Percentiles rank a stretch among this genome's conserved stretches.
Conservation (phyloP, 352 stramenopile genomes). For the Phytophthora agathidicida region DNA sequence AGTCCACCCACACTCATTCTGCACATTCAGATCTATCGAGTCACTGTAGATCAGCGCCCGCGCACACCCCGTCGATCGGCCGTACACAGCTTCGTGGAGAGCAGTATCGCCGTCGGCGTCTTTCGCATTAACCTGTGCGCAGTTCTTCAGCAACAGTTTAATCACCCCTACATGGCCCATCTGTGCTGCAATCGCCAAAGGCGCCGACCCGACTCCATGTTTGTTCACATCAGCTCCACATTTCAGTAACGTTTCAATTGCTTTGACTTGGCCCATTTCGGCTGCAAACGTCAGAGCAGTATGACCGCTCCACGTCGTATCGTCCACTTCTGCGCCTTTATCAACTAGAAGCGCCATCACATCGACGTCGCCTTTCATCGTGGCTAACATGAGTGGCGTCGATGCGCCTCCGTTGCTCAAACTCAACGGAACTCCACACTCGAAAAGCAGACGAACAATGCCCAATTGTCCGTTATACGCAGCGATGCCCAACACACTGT, state of each 20-base stretch:
- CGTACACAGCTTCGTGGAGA: constrained; percentile 22
- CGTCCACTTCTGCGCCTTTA: constrained; percentile 5
- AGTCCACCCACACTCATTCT: constrained; percentile 8
- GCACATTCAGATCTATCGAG: background rate
- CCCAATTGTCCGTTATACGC: constrained; percentile 5
- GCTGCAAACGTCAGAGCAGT: constrained; percentile 26
- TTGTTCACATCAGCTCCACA: background rate
- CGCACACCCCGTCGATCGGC: background rate
- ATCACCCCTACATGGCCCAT: constrained; percentile 12
- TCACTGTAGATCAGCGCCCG: background rate
- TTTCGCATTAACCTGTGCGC: constrained; percentile 2
- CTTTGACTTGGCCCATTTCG: constrained; percentile 3
- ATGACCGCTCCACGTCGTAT: constrained; percentile 5
- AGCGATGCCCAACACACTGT: constrained; percentile 5
- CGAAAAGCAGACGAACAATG: constrained; percentile 3
- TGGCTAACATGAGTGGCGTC: constrained; percentile 22
- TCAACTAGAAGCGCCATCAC: constrained; percentile 10
- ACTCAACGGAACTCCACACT: background rate
- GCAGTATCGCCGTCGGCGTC: constrained; percentile 17
- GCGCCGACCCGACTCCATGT: background rate
- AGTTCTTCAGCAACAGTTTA: constrained; percentile 9
- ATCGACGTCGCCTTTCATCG: constrained; percentile 5
- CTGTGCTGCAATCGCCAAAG: constrained; percentile 9
- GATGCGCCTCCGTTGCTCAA: constrained; percentile 9
- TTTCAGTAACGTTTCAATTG: background rate